A percentile compares a stretch with the other conserved stretches of the same genome.
Evolutionary conservation across 1,284 basidiomycete genomes (phyloP).

Genomic region (Pseudozyma pruni): DNA sequence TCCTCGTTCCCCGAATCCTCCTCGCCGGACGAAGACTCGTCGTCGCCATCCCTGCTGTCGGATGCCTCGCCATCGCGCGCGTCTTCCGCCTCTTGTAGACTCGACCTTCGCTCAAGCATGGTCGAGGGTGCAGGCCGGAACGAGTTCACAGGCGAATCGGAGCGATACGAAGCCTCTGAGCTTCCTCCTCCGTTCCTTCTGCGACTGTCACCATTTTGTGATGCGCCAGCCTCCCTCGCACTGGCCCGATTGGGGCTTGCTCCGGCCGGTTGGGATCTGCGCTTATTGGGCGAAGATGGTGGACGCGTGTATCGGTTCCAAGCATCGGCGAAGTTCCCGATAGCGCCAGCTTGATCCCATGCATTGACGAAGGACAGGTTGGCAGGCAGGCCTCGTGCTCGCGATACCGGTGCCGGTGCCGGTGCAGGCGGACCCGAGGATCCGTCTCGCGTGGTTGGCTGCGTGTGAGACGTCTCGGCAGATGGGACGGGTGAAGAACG

Average conservation of each 20-base stretch:
- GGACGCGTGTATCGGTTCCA: conserved; percentile 27
- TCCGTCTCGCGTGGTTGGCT: conserved; percentile 11
- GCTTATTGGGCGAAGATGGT: conserved; percentile 13
- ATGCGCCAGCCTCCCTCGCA: conserved; percentile 1
- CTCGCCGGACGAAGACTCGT: conserved; percentile 52
- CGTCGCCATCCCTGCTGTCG: conserved; percentile 58
- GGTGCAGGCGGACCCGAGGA: not conserved
- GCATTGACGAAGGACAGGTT: conserved; percentile 53
- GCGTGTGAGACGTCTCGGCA: conserved; percentile 11
- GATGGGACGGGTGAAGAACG: conserved; percentile 15
- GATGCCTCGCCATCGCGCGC: conserved; percentile 32
- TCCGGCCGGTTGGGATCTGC: conserved; percentile 7
- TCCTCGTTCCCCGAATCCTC: conserved; percentile 31
- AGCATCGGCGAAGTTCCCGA: conserved; percentile 37
- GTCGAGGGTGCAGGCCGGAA: not conserved
- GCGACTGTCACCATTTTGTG: not conserved
- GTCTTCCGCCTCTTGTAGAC: conserved; percentile 14
- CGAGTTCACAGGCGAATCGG: not conserved
- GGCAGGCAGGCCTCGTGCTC: conserved; percentile 35
- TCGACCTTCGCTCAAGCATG: conserved; percentile 7
- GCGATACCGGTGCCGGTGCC: conserved; percentile 8
- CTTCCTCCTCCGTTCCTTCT: not conserved
- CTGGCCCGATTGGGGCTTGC: not conserved
- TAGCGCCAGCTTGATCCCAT: conserved; percentile 53
- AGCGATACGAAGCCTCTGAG: not conserved